phyloP scores from a whole-genome alignment of 1,284 basidiomycete genomes.

The Trichosporon ovoides region DNA sequence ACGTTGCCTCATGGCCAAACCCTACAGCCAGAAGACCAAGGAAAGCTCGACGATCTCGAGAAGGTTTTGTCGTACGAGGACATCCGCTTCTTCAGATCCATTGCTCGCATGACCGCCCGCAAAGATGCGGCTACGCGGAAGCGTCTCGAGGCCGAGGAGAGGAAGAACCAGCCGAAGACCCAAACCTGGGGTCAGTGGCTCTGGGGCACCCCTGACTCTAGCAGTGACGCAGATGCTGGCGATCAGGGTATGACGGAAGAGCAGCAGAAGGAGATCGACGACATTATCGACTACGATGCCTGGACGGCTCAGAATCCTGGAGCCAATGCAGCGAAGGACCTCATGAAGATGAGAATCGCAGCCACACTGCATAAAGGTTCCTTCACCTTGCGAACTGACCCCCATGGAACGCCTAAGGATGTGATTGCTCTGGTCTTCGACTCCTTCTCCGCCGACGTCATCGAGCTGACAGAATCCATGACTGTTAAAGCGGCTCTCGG shows the following conservation, averaged over 20 bases:
- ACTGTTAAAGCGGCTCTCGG: constrained; percentile 79
- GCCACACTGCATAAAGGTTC: constrained; percentile 81
- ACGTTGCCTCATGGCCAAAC: constrained; percentile 49
- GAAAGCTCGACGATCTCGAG: constrained; percentile 66
- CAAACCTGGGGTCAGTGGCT: constrained; percentile 77
- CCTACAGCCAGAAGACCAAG: constrained; percentile 59
- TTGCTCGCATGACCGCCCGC: constrained; percentile 80
- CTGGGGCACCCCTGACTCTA: constrained; percentile 59
- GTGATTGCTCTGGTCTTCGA: constrained; percentile 88
- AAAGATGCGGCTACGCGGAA: constrained; percentile 73
- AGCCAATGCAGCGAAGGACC: constrained; percentile 68
- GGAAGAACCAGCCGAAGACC: constrained; percentile 51
- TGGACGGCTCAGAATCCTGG: constrained; percentile 60
- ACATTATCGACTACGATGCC: constrained; percentile 89
- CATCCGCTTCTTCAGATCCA: constrained; percentile 94
- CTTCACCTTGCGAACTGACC: constrained; percentile 68
- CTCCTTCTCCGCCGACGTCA: constrained; percentile 74
- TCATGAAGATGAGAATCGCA: constrained; percentile 70
- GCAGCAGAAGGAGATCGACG: constrained; percentile 87
- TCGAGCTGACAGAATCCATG: constrained; percentile 81
- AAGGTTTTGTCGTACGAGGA: constrained; percentile 86
- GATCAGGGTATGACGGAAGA: constrained; percentile 62
- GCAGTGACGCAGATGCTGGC: constrained; percentile 19
- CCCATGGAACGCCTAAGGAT: constrained; percentile 60
- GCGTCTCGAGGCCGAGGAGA: constrained; percentile 64